phyloP scores from a whole-genome alignment of 805 yeast genomes.

The Spencermartinsiella europaea region DNA sequence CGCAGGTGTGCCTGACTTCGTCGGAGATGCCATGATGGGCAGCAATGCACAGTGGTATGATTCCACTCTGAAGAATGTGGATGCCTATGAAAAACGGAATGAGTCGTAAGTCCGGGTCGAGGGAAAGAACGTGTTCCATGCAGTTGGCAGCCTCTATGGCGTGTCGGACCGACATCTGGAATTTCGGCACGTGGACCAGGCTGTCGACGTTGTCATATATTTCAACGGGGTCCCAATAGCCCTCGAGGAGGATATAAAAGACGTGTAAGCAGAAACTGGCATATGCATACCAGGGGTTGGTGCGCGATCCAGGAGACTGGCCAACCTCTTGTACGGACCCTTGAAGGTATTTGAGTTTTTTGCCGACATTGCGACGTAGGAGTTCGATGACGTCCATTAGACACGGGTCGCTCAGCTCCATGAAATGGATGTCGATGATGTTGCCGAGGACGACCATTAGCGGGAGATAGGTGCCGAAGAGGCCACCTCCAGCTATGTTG shows the following conservation, averaged over 20 bases:
- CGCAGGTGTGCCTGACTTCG: slow-evolving; percentile 26
- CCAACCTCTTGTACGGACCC: slow-evolving; percentile 10
- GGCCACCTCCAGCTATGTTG: slow-evolving; percentile 23
- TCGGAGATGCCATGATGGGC: slow-evolving; percentile 19
- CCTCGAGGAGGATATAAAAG: slow-evolving; percentile 23
- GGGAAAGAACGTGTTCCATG: slow-evolving; percentile 20
- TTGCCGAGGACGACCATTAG: slow-evolving; percentile 31
- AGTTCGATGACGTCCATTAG: not conserved
- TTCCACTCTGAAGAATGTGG: slow-evolving; percentile 25
- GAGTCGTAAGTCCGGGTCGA: slow-evolving; percentile 24
- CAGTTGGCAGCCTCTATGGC: slow-evolving; percentile 24
- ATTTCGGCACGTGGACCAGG: slow-evolving; percentile 17
- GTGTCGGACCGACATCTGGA: slow-evolving; percentile 22
- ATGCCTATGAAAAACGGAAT: slow-evolving; percentile 30
- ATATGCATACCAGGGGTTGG: slow-evolving; percentile 17
- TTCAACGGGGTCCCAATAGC: slow-evolving; percentile 28
- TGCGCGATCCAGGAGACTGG: not conserved
- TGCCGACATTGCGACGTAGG: not conserved
- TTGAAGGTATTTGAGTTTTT: slow-evolving; percentile 5
- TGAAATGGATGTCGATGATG: slow-evolving; percentile 21
- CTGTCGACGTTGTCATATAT: slow-evolving; percentile 21
- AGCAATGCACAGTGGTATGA: slow-evolving; percentile 23
- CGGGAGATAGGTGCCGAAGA: slow-evolving; percentile 38
- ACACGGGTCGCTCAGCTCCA: slow-evolving; percentile 6
- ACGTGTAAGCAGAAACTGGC: slow-evolving; percentile 22